Percentiles rank a stretch among this genome's conserved stretches.
Evolutionary conservation across 495 filamentous ascomycete species (phyloP).

Genomic region (Aeminium ludgeri): DNA sequence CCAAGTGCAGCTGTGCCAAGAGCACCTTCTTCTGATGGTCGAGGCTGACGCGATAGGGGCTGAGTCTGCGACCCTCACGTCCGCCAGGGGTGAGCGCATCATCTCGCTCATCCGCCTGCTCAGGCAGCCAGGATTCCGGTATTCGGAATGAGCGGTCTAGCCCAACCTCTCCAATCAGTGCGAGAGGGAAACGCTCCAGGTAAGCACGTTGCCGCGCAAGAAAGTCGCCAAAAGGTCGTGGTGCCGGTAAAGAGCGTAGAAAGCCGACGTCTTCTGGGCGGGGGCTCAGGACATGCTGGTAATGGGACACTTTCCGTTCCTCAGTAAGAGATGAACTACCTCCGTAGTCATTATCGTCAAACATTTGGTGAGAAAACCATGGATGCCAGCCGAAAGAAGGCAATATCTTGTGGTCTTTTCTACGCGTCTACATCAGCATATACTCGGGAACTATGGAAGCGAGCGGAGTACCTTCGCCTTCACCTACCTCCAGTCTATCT

Average conservation of each 20-base stretch:
- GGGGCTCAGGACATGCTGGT: slow-evolving; percentile 48
- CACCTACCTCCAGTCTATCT: slow-evolving; percentile 14
- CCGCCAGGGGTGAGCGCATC: slow-evolving; percentile 57
- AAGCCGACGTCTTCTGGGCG: slow-evolving; percentile 43
- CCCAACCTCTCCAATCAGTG: slow-evolving; percentile 78
- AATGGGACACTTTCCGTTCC: slow-evolving; percentile 48
- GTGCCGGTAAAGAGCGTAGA: slow-evolving; percentile 49
- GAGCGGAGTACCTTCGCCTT: slow-evolving; percentile 6
- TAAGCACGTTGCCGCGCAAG: slow-evolving; percentile 46
- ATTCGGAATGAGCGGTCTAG: slow-evolving; percentile 75
- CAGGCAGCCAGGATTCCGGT: slow-evolving; percentile 42
- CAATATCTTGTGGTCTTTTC: slow-evolving; percentile 32
- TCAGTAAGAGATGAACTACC: slow-evolving; percentile 26
- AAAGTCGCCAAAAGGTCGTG: slow-evolving; percentile 48
- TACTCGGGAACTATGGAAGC: too few species aligned
- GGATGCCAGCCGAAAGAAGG: slow-evolving; percentile 98
- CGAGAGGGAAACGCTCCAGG: slow-evolving; percentile 44
- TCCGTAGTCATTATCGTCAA: slow-evolving; percentile 38
- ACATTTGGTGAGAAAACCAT: slow-evolving; percentile 88
- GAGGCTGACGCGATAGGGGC: slow-evolving; percentile 56
- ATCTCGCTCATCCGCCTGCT: slow-evolving; percentile 37
- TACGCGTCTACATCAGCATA: slow-evolving; percentile 1
- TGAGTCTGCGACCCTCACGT: slow-evolving; percentile 59
- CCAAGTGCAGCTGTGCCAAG: slow-evolving; percentile 67
- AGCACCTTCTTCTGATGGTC: slow-evolving; percentile 63